Base-by-base conservation (phyloP, 331 rosid genomes). In the Cydonia oblonga region DNA sequence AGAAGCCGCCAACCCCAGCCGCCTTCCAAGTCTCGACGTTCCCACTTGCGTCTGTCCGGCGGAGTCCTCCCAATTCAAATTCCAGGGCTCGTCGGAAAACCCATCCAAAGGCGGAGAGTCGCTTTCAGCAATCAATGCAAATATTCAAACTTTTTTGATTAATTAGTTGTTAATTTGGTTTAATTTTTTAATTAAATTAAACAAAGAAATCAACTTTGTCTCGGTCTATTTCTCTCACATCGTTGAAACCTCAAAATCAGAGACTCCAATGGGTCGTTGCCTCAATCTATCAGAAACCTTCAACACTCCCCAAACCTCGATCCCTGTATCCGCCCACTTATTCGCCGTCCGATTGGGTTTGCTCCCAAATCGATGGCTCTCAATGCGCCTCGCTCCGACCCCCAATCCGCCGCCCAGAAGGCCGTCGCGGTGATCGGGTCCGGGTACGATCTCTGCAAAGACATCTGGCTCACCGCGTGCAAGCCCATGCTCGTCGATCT, bases 391-490 rank as follows among this genome's bases (percentile, higher is more conserved):
- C 87, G 82, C 60, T 66, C 77, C 64, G 85, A 89, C 58, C 82
- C 96, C 7, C 85, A 87, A 4, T 64, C 69, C 2, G 90, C 96
- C 2, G 98, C 98, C 9, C 81, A 87, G 72, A 86, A 81, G 63
- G 96, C 97, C 1, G 96, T 93, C 6, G 68, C 79, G 28, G 87
- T 81, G 0, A 88, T 93, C 81, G 98, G 98, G 12, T 78, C 66
- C 25, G 98, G 98, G 2, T 93, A 87, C 70, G 90, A 93, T 76
- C 70, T 91, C 19, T 83, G 90, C 79, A 25, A 2, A 14, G 98
- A 93, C 71, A 38, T 89, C 24, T 79, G 92, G 6, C 72, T 89
- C 38, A 76, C 85, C 12, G 26, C 75, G 10, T 86, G 97, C 75
- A 93, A 85, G 62, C 15, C 78, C 16, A 77, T 67, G 22, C 63